Evolutionary conservation across 768 basidiomycete species (phyloP), one percentile per base, ranked within the genome.

Genomic region (Hericium coralloides): DNA sequence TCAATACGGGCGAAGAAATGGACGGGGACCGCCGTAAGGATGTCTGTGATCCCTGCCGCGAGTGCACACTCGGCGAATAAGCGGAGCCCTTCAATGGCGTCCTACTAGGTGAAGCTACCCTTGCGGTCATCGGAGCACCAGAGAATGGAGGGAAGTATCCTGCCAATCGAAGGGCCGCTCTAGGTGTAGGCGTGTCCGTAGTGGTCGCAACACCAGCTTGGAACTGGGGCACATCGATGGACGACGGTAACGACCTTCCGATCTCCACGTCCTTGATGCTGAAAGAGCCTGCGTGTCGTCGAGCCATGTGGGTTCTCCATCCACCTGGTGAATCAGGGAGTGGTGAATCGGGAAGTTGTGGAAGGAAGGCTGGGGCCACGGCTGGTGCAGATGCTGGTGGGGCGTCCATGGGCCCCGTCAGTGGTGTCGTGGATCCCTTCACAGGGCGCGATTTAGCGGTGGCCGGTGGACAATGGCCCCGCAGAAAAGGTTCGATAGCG

Each of bases 221-320:
- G 43, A 79, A 70, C 12, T 62, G 64, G 1, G 65, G 69, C 3
- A 68, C 66, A 2, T 72, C 57, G 48, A 83, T 79, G 60, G 81
- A 80, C n/a, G 85, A 85, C 8, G 89, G 87, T 52, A 90, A 68
- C 55, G 81, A 76, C 70, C 85, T 91, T 41, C 94, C 94, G 52
- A 90, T 84, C 66, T 95, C 87, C 6, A 95, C 88, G 67, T 97
- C 94, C 66, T 92, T 89, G 23, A 79, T 84, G 59, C 94, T 95
- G 73, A 95, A 98, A 3, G 94, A 95, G n/a, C 94, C 94, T 5
- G 90, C 94, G 68, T 95, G 89, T 38, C 94, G 78, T 47, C 93
- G 78, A 22, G 82, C 78, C 51, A 79, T 84, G 25, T 83, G 82
- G 51, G 65, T 62, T 52, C 61, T 48, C 36, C 53, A 55, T 8